phyloP scores from a whole-genome alignment of 345 rosid genomes.

The Lepidium africanum region DNA sequence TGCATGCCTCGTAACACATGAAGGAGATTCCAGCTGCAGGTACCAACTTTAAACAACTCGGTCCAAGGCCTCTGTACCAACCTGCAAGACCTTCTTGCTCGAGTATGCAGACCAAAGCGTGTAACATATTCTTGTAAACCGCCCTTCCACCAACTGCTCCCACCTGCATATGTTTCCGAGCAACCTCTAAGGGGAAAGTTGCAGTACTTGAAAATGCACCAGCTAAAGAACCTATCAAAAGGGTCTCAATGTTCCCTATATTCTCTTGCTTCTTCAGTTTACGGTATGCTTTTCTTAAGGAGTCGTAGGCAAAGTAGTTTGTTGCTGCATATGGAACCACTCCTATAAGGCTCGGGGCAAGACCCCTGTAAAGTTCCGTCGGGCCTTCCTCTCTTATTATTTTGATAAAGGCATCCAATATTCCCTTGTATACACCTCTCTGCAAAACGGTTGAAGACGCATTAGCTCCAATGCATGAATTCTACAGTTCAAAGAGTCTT shows the following conservation, averaged over 20 bases:
- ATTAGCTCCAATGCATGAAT: background rate
- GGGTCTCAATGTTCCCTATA: conserved; percentile 77
- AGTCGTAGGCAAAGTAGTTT: conserved; percentile 87
- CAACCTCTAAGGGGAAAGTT: conserved; percentile 90
- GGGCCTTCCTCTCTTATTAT: conserved; percentile 73
- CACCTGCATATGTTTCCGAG: conserved; percentile 95
- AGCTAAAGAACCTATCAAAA: conserved; percentile 76
- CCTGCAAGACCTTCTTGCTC: conserved; percentile 77
- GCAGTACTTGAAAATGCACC: conserved; percentile 85
- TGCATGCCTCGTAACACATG: conserved; percentile 96
- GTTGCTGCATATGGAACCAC: conserved; percentile 92
- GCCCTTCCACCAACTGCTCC: conserved; percentile 79
- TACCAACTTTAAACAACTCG: conserved; percentile 87
- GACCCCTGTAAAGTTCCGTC: conserved; percentile 81
- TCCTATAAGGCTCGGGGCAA: conserved; percentile 83
- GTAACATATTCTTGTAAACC: conserved; percentile 76
- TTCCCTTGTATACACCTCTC: conserved; percentile 71
- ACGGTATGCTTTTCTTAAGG: conserved; percentile 64
- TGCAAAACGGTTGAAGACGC: conserved; percentile 14
- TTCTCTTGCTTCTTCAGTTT: conserved; percentile 49
- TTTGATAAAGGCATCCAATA: conserved; percentile 67
- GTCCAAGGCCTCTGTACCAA: conserved; percentile 79
- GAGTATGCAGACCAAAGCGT: conserved; percentile 70
- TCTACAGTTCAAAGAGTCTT: background rate
- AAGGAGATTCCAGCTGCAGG: conserved; percentile 98